Base-by-base conservation (phyloP, 1,284 basidiomycete species). In the Ustanciosporium gigantosporum region DNA sequence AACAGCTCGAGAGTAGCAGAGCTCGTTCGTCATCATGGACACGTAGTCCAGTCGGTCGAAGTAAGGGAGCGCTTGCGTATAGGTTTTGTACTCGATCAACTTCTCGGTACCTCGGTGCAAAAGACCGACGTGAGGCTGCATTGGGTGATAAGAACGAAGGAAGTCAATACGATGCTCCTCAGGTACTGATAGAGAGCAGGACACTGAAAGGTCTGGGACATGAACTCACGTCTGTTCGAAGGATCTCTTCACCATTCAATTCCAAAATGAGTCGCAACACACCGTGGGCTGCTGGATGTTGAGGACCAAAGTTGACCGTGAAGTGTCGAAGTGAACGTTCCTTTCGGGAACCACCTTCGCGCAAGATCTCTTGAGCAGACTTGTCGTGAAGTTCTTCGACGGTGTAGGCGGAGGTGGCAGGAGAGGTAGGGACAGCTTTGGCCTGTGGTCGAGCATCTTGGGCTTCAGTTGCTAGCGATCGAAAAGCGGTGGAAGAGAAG, bases 41-140 rank as follows among this genome's bases (percentile, higher is more conserved):
- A 96, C 92, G 76, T 98, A 98, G 83, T 99, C 94, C 61, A 98
- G 84, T 76, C 94, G 91, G 80, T 99, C 94, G 80, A 98, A 98
- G 82, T 98, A 97, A 2, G 94, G 95, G n/a, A 96, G 82, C 2
- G 94, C 94, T 82, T 97, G 95, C 14, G 87, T 91, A 79, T 97
- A 98, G 9, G 88, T 97, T 83, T 99, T 99, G 85, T 94, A 96
- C 81, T 98, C 94, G 74, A 97, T 98, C 46, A 99, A 84, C 81
- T 98, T 98, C 80, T 98, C 94, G 16, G 94, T 98, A 29, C 93
- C 94, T 73, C 95, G 87, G 81, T 98, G 94, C 53, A 99, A 84
- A 31, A 99, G 84, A 59, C 94, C 95, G 73, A 98, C 88, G 76
- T 98, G 94, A 21, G 88, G 91, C 66, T 64, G 48, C 40, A 49